phyloP scores from a whole-genome alignment of 148 eudicot species.

The Diospyros kaki region DNA sequence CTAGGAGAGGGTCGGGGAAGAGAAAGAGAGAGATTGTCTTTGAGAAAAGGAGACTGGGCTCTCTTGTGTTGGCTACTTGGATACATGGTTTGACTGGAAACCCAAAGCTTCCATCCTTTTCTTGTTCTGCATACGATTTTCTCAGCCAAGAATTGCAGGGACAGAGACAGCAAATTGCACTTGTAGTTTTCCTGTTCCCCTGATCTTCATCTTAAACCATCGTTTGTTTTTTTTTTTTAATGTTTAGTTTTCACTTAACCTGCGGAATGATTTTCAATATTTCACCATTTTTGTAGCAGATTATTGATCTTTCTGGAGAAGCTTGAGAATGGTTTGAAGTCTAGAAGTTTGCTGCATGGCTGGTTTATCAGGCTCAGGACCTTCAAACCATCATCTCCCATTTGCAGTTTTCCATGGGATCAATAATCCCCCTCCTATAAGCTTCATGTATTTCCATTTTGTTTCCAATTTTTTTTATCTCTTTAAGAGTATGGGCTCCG shows the following conservation, averaged over 20 bases:
- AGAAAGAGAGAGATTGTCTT: not conserved
- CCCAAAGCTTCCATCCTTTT: conserved; percentile 23
- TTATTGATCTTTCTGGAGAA: not conserved
- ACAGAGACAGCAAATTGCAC: not conserved
- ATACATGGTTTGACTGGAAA: conserved; percentile 14
- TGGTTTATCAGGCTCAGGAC: conserved; percentile 32
- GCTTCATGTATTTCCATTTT: conserved; percentile 53
- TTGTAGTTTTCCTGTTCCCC: not conserved
- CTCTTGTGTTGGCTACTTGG: not conserved
- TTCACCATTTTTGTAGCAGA: not conserved
- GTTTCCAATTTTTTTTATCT: not conserved
- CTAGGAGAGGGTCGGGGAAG: not conserved
- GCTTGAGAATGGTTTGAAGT: conserved; percentile 30
- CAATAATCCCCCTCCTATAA: conserved; percentile 29
- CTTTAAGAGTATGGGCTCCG: not conserved
- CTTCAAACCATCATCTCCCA: conserved; percentile 60
- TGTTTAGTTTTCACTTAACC: not conserved
- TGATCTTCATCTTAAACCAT: not conserved
- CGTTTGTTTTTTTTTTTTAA: not conserved
- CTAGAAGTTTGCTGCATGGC: conserved; percentile 51
- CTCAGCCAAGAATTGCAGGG: conserved; percentile 5
- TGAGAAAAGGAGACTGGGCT: conserved; percentile 9
- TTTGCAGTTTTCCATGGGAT: conserved; percentile 50
- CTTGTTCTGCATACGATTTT: not conserved
- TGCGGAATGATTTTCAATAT: not conserved